phyloP scores from a whole-genome alignment of 2,329 filamentous ascomycete genomes.

The Thermothelomyces thermophilus region DNA sequence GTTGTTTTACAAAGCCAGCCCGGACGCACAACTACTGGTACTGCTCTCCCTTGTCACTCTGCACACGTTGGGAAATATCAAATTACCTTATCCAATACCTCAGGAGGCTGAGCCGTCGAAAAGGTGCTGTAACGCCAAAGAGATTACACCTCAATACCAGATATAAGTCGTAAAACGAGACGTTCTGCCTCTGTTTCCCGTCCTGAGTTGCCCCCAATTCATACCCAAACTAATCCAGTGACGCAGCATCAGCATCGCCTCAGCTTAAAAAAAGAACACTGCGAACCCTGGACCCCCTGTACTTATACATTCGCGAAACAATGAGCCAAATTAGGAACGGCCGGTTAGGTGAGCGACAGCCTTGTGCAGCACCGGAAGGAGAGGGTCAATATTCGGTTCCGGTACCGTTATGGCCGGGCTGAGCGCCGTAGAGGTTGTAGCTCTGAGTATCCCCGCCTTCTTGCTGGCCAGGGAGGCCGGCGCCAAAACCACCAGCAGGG shows the following conservation, averaged over 20 bases:
- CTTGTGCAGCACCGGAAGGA: not conserved
- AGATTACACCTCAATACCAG: not conserved
- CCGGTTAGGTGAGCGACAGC: not conserved
- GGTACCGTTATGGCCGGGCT: conserved; percentile 53
- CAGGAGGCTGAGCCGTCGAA: not conserved
- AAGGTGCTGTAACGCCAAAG: not conserved
- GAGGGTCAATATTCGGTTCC: conserved; percentile 42
- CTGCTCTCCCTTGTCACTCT: not conserved
- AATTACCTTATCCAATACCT: not conserved
- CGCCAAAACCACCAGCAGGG: conserved; percentile 38
- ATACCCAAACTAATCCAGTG: not conserved
- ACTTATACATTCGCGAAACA: not conserved
- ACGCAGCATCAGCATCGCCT: not conserved
- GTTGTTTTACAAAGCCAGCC: too few species aligned
- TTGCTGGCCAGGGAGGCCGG: conserved; percentile 39
- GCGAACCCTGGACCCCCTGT: not conserved
- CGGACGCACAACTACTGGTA: too few species aligned
- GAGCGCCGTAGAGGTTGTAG: conserved; percentile 47
- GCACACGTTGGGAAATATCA: not conserved
- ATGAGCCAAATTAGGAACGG: not conserved
- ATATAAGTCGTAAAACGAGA: not conserved
- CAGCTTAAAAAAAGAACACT: not conserved
- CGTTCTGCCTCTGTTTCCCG: not conserved
- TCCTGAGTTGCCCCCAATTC: not conserved
- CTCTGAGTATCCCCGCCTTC: conserved; percentile 33